These are phyloP conservation scores for Coniferiporia sulphurascens DNA, from an alignment of 1,284 basidiomycete genomes.

Conservation along the genomic window DNA sequence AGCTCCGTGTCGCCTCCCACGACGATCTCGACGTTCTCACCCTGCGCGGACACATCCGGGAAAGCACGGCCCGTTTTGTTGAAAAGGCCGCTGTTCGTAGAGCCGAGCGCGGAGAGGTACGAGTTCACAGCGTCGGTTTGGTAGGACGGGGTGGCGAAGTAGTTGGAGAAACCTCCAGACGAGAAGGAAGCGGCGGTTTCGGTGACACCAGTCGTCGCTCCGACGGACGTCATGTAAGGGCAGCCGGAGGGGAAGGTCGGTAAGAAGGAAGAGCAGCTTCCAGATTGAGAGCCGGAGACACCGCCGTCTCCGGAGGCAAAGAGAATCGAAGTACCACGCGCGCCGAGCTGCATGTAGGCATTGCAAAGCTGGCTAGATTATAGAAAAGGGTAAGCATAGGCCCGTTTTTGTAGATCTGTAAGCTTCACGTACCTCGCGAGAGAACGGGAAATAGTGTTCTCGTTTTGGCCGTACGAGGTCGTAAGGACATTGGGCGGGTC, in stretches of 20 bases:
- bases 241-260: conserved; percentile 32
- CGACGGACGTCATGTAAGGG: conserved; percentile 27
- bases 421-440: conserved; percentile 23
- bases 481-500: conserved; percentile 28
- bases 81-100: conserved; percentile 32
- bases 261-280: conserved; percentile 28
- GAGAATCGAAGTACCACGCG: conserved; percentile 34
- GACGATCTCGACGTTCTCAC: conserved; percentile 29
- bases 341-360: conserved; percentile 31
- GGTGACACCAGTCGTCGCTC: conserved; percentile 27
- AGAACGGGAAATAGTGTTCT: conserved; percentile 24
- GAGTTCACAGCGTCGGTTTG: conserved; percentile 27
- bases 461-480: conserved; percentile 28
- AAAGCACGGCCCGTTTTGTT: conserved; percentile 36
- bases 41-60: conserved; percentile 40
- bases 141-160: conserved; percentile 34
- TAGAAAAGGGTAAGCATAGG: neutral
- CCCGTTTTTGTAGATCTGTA: neutral
- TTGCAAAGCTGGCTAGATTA: conserved; percentile 32
- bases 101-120: conserved; percentile 29
- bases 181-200: conserved; percentile 32
- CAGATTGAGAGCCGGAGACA: conserved; percentile 30
- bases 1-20: conserved; percentile 22
- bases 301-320: conserved; percentile 37
- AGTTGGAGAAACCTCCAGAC: conserved; percentile 37